Base-by-base conservation (phyloP, 371 early-diverging fungal genomes). In the Apophysomyces sp. region DNA sequence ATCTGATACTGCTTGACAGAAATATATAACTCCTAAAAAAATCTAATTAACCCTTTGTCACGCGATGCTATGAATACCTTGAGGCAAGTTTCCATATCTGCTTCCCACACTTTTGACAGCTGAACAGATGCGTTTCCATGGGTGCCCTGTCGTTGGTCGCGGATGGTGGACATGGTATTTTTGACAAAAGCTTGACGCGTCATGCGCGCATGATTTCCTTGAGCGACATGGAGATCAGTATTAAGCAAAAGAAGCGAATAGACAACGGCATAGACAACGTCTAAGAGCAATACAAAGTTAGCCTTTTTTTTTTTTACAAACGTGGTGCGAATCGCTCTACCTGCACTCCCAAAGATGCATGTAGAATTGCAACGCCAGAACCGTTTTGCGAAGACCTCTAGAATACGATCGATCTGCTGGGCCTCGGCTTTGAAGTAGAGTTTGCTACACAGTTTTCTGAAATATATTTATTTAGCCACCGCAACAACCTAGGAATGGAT, bases 151-250 rank as follows among this genome's bases (percentile, higher is more conserved):
- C 69, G 57, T 67, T 83, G 84, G 21, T 83, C 79, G 29, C 66
- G 60, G 26, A 87, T 76, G 0, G 85, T 77, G 8, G 79, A 62
- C 76, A 87, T 75, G 1, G 87, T 86, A 32, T 88, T 86, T 31
- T 77, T 78, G 16, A 89, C 75, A 74, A 89, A 89, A 1, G 81
- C 86, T 12, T 77, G 73, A 16, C 80, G 69, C 1, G 86, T 81
- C 87, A 89, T 89, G 32, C 80, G 78, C 2, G 73, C 77, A 28
- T 85, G 83, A 41, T 79, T 86, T 9, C 81, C 81, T 65, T 89
- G 87, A 15, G 93, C 94, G 31, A 92, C 86, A 67, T 95, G 93
- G 32, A 96, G 78, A 72, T 97, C 98, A 0, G 98, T 97, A 73
- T 97, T 97, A 2, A 97, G 82, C 36, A 97, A 68, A 40, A 97